A percentile compares a stretch with the other conserved stretches of the same genome.
Evolutionary conservation across 1,284 basidiomycete genomes (phyloP).

Genomic region (Ceratobasidium sp.): DNA sequence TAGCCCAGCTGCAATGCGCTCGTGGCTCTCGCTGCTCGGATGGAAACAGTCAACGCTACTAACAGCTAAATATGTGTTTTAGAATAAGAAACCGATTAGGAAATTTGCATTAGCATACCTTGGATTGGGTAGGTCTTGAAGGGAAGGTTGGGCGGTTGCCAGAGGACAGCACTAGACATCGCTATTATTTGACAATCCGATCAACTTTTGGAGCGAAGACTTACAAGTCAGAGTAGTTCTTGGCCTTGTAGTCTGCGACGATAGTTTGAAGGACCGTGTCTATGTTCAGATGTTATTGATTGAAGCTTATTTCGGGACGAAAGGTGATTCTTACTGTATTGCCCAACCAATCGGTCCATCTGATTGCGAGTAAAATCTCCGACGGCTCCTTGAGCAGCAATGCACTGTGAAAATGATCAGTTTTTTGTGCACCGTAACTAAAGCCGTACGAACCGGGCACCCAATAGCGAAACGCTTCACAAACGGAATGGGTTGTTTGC

Average conservation of each 20-base stretch:
- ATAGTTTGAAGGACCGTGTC: constrained; percentile 52
- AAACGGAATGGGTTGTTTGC: constrained; percentile 46
- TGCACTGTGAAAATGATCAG: neutral
- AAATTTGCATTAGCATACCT: neutral
- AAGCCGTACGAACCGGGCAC: constrained; percentile 49
- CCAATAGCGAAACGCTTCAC: constrained; percentile 51
- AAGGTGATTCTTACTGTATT: constrained; percentile 48
- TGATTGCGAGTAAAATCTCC: constrained; percentile 53
- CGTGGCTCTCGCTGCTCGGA: constrained; percentile 54
- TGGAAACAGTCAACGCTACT: constrained; percentile 56
- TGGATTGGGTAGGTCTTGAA: constrained; percentile 28
- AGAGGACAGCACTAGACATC: constrained; percentile 22
- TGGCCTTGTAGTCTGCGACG: constrained; percentile 51
- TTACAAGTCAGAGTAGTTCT: constrained; percentile 51
- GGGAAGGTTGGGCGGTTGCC: constrained; percentile 21
- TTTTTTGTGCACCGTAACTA: neutral
- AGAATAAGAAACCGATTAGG: neutral
- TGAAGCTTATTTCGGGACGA: neutral
- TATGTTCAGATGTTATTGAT: neutral
- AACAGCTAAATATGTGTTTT: neutral
- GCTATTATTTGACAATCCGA: constrained; percentile 50
- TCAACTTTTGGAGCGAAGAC: constrained; percentile 48
- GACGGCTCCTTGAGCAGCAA: constrained; percentile 48
- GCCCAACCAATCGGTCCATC: constrained; percentile 54
- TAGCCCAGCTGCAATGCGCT: constrained; percentile 53